Evolutionary conservation across 2,329 filamentous ascomycete genomes (phyloP), one percentile per base, ranked within the genome.

Genomic region (Penicillium sp.): DNA sequence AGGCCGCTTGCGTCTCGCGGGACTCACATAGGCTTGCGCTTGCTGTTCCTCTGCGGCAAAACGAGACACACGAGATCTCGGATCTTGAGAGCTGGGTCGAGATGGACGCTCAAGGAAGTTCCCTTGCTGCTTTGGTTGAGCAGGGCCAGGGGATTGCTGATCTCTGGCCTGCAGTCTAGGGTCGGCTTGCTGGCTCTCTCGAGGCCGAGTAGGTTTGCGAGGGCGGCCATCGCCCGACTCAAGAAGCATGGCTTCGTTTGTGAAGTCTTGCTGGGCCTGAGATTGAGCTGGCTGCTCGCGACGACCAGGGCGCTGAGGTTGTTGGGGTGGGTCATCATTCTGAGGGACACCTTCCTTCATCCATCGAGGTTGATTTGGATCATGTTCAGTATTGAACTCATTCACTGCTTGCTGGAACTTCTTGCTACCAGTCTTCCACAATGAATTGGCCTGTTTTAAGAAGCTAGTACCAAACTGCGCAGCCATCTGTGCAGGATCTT

Each of bases 401-500:
- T 92, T 87, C 32, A 97, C 89, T 4, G 91, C 93, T 72, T 94
- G 91, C 66, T 96, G 91, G 54, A 97, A 84, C 70, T 90, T 92
- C 74, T 96, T 99, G 68, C 92, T 90, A 0, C 93, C 87, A 3
- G 89, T 90, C 70, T 96, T 99, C 94, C 94, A 99, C 0, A 97
- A 76, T 1, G 90, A 93, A 62, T 95, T 96, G 2, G 94, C 94
- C 3, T 92, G 94, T 72, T 99, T 99, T 72, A 97, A 86, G 11
- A 99, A 75, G 57, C 83, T 95, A 42, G 79, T 90, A 0, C 94
- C 90, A 67, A 97, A 81, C 32, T 92, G 88, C 5, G 90, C 86
- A 2, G 93, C 93, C 41, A 88, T 83, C 67, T 93, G 91, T 14
- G 90, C 80, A 52, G 96, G 81, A 64, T 97, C 93, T 49, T 81